phyloP scores from a whole-genome alignment of 2,329 filamentous ascomycete species.

The Hypoxylon rubiginosum region DNA sequence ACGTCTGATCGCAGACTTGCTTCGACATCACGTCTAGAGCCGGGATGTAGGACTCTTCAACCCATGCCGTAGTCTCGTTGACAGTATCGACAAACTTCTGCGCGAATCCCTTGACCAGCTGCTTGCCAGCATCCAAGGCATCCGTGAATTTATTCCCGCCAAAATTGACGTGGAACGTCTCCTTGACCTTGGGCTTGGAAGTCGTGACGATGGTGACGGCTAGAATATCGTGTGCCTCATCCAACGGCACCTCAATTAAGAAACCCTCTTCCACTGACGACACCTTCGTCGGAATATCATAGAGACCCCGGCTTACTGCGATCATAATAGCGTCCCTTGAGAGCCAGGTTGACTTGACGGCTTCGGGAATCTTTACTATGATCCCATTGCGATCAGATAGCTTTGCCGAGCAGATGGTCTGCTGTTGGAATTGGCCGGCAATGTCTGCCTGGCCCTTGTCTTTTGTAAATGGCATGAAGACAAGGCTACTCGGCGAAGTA shows the following conservation, averaged over 20 bases:
- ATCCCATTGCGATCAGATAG: slow-evolving; percentile 64
- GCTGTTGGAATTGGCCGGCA: slow-evolving; percentile 48
- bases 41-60: slow-evolving; percentile 52
- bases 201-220: slow-evolving; percentile 70
- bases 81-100: slow-evolving; percentile 59
- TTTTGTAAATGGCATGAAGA: slow-evolving; percentile 59
- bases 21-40: slow-evolving; percentile 51
- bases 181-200: slow-evolving; percentile 71
- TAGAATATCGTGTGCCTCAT: slow-evolving; percentile 70
- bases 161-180: slow-evolving; percentile 72
- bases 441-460: slow-evolving; percentile 51
- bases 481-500: slow-evolving; percentile 52
- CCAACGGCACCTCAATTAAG: slow-evolving; percentile 64
- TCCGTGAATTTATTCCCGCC: slow-evolving; percentile 63
- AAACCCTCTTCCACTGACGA: slow-evolving; percentile 65
- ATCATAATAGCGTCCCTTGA: slow-evolving; percentile 69
- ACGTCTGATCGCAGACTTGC: slow-evolving; percentile 50
- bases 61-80: slow-evolving; percentile 53
- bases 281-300: slow-evolving; percentile 63
- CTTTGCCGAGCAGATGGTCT: slow-evolving; percentile 61
- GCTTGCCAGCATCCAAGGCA: slow-evolving; percentile 60
- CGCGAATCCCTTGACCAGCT: slow-evolving; percentile 56
- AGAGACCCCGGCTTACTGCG: slow-evolving; percentile 64
- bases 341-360: slow-evolving; percentile 67
- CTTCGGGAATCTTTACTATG: slow-evolving; percentile 65